phyloP scores from a whole-genome alignment of 495 filamentous ascomycete genomes.

The Penicillium dipodomyicola region DNA sequence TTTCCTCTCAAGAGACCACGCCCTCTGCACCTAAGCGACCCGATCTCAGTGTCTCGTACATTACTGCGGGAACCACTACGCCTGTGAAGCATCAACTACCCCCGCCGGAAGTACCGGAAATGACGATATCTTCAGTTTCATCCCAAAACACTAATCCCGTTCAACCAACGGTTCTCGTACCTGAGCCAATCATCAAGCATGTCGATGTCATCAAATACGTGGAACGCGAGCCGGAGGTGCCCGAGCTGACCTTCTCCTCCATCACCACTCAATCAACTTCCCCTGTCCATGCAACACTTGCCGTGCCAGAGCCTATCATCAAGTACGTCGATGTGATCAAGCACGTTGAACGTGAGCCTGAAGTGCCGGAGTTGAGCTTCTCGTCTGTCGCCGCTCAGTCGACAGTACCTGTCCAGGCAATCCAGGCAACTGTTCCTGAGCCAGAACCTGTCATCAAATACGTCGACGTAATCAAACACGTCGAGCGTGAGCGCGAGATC shows the following conservation, averaged over 20 bases:
- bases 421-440: conserved; percentile 11
- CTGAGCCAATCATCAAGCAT: conserved; percentile 12
- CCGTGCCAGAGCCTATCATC: conserved; percentile 21
- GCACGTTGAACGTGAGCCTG: conserved; percentile 8
- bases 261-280: conserved; percentile 35
- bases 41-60: conserved; percentile 34
- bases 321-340: conserved; percentile 12
- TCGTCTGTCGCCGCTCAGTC: conserved; percentile 7
- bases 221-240: conserved; percentile 18
- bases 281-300: conserved; percentile 25
- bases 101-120: conserved; percentile 22
- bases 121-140: conserved; percentile 22
- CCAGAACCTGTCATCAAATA: conserved; percentile 15
- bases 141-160: conserved; percentile 2
- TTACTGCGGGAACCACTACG: conserved; percentile 30
- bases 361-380: conserved; percentile 4
- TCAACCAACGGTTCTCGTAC: conserved; percentile 1
- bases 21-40: conserved; percentile 34
- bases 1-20: conserved; percentile 39
- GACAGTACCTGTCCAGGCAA: not conserved
- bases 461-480: conserved; percentile 1
- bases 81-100: conserved; percentile 29
- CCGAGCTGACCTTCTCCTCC: conserved; percentile 28
- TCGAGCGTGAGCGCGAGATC: conserved; percentile 14
- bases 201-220: conserved; percentile 12